Base-by-base conservation (phyloP, 495 filamentous ascomycete species). In the Penicillium cataractarum region DNA sequence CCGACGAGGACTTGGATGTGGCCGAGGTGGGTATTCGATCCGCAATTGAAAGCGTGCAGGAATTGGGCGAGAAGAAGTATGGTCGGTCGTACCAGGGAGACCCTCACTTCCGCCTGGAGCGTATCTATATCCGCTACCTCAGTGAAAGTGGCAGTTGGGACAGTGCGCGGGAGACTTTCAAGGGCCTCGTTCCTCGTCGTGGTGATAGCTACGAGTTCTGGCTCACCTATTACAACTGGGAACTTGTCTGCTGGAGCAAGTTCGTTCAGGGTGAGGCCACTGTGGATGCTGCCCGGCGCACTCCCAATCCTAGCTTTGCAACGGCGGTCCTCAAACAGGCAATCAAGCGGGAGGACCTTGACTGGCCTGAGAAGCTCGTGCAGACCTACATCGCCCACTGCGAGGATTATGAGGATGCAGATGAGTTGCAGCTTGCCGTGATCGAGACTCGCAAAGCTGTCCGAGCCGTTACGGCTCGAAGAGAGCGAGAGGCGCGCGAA, bases 331-430 rank as follows among this genome's bases (percentile, higher is more conserved):
- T 97, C 39, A 84, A 87, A 60, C 83, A 89, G 64, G 93, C 91
- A 6, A 80, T 97, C 55, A 79, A 84, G 61, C 82, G 87, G 59
- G 79, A 80, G 26, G 84, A 83, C 29, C 71, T 99, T n/a, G 93
- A 99, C 73, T 95, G 90, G 89, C 95, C 95, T 0, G 94, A 97
- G 72, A 91, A 90, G 70, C 83, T 97, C 42, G 82, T 97, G 73
- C 90, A 93, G 64, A 84, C 89, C 21, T 97, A 90, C 61, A 75
- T 92, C 35, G 83, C 90, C 40, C 93, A 98, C 68, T 96, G 92
- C 68, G 89, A 94, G 67, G 90, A 92, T 63, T 92, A 95, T 65
- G 92, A 95, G 70, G 82, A 86, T 51, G 85, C 89, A 6, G 83
- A 89, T 40, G 87, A 89, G 32, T 78, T 96, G 7, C 86, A 90